phyloP scores from a whole-genome alignment of 139 green algal species.

The Protoeuglena noctilucae region DNA sequence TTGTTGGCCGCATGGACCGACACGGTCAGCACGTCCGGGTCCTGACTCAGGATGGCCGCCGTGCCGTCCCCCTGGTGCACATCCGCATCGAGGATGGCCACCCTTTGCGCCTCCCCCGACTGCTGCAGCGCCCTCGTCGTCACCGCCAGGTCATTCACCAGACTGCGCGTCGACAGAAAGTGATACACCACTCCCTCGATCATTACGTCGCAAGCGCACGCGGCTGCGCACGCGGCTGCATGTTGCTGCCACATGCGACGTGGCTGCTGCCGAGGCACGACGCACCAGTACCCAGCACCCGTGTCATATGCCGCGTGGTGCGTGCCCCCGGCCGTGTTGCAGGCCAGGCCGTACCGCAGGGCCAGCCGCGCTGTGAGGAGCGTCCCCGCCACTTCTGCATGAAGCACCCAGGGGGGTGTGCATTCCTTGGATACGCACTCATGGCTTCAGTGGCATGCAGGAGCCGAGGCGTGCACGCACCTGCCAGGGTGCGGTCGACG shows the following conservation, averaged over 20 bases:
- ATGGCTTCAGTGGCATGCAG: too few species aligned
- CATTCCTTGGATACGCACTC: too few species aligned
- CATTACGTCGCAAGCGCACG: neutral
- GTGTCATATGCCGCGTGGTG: slow-evolving; percentile 52
- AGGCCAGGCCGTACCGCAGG: slow-evolving; percentile 51
- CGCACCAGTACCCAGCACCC: slow-evolving; percentile 70
- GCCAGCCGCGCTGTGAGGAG: slow-evolving; percentile 70
- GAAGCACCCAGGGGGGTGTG: too few species aligned
- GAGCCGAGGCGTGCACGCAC: neutral
- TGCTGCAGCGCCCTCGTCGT: slow-evolving; percentile 19
- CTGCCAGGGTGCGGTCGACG: neutral
- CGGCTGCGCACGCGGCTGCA: neutral
- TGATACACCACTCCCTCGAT: too few species aligned
- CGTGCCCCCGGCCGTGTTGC: slow-evolving; percentile 65
- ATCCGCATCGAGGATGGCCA: slow-evolving; percentile 77
- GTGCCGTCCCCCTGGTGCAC: slow-evolving; percentile 68
- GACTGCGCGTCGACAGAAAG: too few species aligned
- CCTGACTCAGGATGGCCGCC: slow-evolving; percentile 25
- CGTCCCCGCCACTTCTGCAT: slow-evolving; percentile 33
- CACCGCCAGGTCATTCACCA: too few species aligned
- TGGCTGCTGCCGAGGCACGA: slow-evolving; percentile 30
- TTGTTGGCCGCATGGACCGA: slow-evolving; percentile 61
- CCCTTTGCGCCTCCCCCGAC: slow-evolving; percentile 20
- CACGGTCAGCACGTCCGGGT: slow-evolving; percentile 38
- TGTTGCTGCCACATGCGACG: neutral